phyloP scores from a whole-genome alignment of 176 grass and related monocot species.

The Aegilops sharonensis region DNA sequence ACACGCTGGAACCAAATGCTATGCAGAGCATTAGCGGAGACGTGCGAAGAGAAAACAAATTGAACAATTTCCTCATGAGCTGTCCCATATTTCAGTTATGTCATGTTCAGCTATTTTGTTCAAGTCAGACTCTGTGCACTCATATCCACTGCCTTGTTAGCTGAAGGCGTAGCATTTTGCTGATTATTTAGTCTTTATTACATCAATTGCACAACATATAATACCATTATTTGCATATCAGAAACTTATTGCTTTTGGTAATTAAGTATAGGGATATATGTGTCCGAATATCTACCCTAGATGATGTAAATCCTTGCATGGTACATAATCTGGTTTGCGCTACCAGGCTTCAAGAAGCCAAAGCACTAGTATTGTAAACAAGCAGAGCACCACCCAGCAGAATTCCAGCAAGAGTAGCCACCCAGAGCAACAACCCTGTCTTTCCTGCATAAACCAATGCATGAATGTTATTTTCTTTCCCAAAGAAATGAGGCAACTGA shows the following conservation, averaged over 20 bases:
- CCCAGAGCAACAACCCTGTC: conserved; percentile 83
- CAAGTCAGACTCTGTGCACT: background rate
- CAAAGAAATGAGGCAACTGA: background rate
- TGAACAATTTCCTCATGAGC: background rate
- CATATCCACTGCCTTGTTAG: background rate
- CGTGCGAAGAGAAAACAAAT: background rate
- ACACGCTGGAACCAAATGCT: background rate
- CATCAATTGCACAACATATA: conserved; percentile 1
- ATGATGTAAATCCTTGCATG: conserved; percentile 4
- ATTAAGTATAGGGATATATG: background rate
- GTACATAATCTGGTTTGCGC: background rate
- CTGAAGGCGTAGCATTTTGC: background rate
- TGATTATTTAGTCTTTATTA: background rate
- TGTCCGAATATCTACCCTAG: background rate
- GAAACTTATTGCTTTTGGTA: background rate
- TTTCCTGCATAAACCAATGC: conserved; percentile 61
- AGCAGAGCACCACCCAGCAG: conserved; percentile 76
- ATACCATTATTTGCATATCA: background rate
- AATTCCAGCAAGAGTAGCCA: conserved; percentile 68
- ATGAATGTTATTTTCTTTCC: background rate
- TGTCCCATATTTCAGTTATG: background rate
- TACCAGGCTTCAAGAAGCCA: conserved; percentile 37
- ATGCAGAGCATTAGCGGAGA: conserved; percentile 8
- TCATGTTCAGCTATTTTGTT: conserved; percentile 14
- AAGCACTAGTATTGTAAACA: conserved; percentile 85